These are phyloP conservation scores for Dalbergia cochinchinensis DNA, from an alignment of 306 rosid genomes.

Conservation along the genomic window DNA sequence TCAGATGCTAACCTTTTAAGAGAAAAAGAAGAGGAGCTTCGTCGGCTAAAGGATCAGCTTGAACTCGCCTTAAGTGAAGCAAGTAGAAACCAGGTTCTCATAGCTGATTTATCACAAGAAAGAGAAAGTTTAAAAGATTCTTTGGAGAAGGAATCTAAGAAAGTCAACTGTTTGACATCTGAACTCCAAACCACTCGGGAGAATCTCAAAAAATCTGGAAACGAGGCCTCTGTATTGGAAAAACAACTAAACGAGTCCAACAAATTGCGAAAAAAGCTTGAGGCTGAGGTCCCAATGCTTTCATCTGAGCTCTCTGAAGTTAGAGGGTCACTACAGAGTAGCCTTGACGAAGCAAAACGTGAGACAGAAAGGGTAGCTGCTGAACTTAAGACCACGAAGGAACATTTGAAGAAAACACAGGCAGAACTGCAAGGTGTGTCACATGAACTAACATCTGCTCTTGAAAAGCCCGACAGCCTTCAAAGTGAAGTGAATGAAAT, in stretches of 20 bases:
- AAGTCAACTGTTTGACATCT: conserved; percentile 57
- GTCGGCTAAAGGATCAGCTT: conserved; percentile 62
- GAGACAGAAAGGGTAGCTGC: conserved; percentile 53
- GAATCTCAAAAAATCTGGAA: conserved; percentile 70
- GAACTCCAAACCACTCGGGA: conserved; percentile 62
- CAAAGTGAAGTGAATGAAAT: conserved; percentile 69
- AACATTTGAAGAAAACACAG: conserved; percentile 59
- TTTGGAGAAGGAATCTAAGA: conserved; percentile 59
- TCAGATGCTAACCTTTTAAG: conserved; percentile 63
- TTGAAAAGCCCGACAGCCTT: conserved; percentile 64
- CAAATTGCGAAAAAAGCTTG: conserved; percentile 55
- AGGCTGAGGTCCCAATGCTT: conserved; percentile 63
- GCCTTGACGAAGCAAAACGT: conserved; percentile 61
- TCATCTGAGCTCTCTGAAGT: conserved; percentile 70
- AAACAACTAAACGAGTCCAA: conserved; percentile 58
- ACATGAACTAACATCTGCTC: conserved; percentile 54
- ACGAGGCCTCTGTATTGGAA: conserved; percentile 62
- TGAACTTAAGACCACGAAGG: conserved; percentile 67
- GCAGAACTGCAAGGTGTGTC: conserved; percentile 62
- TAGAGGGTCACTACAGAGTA: conserved; percentile 63
- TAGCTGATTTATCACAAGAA: conserved; percentile 67
- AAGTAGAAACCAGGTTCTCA: conserved; percentile 49
- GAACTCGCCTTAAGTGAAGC: conserved; percentile 55
- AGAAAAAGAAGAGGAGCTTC: conserved; percentile 73
- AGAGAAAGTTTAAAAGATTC: conserved; percentile 58